Percentiles rank a stretch among this genome's conserved stretches.
These are phyloP conservation scores for Silene vulgaris DNA, from an alignment of 179 eudicot genomes.

Conservation along the genomic window DNA sequence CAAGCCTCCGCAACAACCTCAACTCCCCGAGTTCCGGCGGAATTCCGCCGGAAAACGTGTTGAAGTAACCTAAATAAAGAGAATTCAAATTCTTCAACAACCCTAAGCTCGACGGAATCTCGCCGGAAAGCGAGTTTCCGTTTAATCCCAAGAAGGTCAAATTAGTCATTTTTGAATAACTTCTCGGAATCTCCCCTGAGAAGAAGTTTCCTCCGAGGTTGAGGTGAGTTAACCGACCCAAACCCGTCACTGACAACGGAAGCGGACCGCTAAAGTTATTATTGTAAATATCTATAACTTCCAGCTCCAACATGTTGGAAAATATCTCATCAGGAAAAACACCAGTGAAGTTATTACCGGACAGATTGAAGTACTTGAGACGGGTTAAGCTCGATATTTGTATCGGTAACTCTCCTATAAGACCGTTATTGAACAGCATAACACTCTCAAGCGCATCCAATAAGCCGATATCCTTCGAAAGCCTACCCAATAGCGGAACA, in stretches of 20 bases:
- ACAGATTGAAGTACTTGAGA: constrained; percentile 47
- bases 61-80: constrained; percentile 54
- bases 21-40: constrained; percentile 62
- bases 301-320: constrained; percentile 30
- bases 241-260: constrained; percentile 33
- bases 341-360: constrained; percentile 41
- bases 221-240: constrained; percentile 34
- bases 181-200: constrained; percentile 58
- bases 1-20: constrained; percentile 31
- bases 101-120: constrained; percentile 49
- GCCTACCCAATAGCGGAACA: constrained; percentile 34
- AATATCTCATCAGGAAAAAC: constrained; percentile 33
- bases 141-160: constrained; percentile 36
- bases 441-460: constrained; percentile 42
- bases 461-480: constrained; percentile 45
- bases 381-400: constrained; percentile 23
- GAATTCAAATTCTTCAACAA: constrained; percentile 31
- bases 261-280: constrained; percentile 57
- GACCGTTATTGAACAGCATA: constrained; percentile 26
- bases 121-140: constrained; percentile 56
- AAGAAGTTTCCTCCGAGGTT: constrained; percentile 69
- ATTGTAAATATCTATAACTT: constrained; percentile 47
- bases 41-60: constrained; percentile 55
- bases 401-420: constrained; percentile 16
- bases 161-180: constrained; percentile 35